phyloP scores from a whole-genome alignment of 2,329 filamentous ascomycete species.

The Talaromyces rugulosus region DNA sequence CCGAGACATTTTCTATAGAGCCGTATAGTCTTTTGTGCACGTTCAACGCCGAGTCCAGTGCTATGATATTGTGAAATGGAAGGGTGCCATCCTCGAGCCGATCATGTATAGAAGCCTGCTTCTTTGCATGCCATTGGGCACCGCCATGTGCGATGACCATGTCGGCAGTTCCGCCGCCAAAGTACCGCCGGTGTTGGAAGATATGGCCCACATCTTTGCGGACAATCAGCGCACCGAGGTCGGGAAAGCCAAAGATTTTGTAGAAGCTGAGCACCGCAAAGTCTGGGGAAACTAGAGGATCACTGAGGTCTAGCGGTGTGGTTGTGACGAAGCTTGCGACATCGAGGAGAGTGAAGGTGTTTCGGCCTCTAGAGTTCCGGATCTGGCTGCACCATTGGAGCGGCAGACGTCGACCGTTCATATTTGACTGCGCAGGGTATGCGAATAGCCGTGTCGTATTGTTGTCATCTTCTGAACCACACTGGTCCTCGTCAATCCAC shows the following conservation, averaged over 20 bases:
- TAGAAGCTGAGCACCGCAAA: slow-evolving; percentile 87
- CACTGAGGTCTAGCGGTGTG: slow-evolving; percentile 65
- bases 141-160: slow-evolving; percentile 68
- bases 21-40: slow-evolving; percentile 67
- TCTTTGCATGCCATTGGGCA: slow-evolving; percentile 78
- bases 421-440: slow-evolving; percentile 88
- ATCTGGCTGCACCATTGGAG: slow-evolving; percentile 60
- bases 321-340: slow-evolving; percentile 79
- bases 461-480: slow-evolving; percentile 15
- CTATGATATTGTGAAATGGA: slow-evolving; percentile 85
- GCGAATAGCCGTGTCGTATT: slow-evolving; percentile 57
- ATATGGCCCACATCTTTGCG: slow-evolving; percentile 63
- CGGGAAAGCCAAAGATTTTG: slow-evolving; percentile 97
- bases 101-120: slow-evolving; percentile 68
- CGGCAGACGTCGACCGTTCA: slow-evolving; percentile 76
- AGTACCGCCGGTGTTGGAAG: slow-evolving; percentile 70
- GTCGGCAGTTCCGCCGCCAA: slow-evolving; percentile 92
- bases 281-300: slow-evolving; percentile 63
- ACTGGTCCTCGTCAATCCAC: slow-evolving; percentile 53
- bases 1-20: slow-evolving; percentile 64
- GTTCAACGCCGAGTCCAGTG: slow-evolving; percentile 69
- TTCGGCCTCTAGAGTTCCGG: slow-evolving; percentile 28
- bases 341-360: slow-evolving; percentile 69
- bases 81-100: slow-evolving; percentile 86
- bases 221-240: slow-evolving; percentile 80